A percentile compares a stretch with the other conserved stretches of the same genome.
These are phyloP conservation scores for Coccomyxa subellipsoidea DNA, from an alignment of 163 green algal genomes.

Conservation along the genomic window DNA sequence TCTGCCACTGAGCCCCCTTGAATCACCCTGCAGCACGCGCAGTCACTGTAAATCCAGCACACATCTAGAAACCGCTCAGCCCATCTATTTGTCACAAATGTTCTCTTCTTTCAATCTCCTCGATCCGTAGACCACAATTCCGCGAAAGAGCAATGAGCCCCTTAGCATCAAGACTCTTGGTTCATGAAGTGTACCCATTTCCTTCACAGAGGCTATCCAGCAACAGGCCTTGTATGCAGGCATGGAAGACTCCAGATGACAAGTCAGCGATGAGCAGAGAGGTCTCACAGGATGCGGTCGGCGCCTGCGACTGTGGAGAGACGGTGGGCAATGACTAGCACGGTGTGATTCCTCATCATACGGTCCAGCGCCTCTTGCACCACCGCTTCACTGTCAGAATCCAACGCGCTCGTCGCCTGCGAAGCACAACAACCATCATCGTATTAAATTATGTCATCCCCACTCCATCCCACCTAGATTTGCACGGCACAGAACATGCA, in stretches of 20 bases:
- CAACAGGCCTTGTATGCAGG: too few relatives aligned
- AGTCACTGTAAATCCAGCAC: background rate
- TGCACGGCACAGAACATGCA: background rate
- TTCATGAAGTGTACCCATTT: too few relatives aligned
- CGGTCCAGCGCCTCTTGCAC: slow-evolving; percentile 57
- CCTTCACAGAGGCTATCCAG: too few relatives aligned
- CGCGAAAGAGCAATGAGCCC: too few relatives aligned
- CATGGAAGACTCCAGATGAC: background rate
- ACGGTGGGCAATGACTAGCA: slow-evolving; percentile 73
- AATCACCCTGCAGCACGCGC: slow-evolving; percentile 37
- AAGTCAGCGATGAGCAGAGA: background rate
- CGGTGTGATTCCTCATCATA: slow-evolving; percentile 57
- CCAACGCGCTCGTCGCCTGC: slow-evolving; percentile 65
- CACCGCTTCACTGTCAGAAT: slow-evolving; percentile 61
- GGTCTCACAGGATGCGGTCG: slow-evolving; percentile 46
- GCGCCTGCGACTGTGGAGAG: slow-evolving; percentile 70
- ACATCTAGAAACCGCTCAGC: background rate
- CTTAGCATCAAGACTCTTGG: too few relatives aligned
- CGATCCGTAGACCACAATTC: too few relatives aligned
- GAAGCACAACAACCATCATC: background rate
- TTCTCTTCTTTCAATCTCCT: background rate
- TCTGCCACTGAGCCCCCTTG: slow-evolving; percentile 46
- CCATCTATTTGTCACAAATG: background rate
- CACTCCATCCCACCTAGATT: background rate
- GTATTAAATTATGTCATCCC: background rate